Evolutionary conservation across 202 grass and related monocot species (phyloP).

Genomic region (Panicum hallii): DNA sequence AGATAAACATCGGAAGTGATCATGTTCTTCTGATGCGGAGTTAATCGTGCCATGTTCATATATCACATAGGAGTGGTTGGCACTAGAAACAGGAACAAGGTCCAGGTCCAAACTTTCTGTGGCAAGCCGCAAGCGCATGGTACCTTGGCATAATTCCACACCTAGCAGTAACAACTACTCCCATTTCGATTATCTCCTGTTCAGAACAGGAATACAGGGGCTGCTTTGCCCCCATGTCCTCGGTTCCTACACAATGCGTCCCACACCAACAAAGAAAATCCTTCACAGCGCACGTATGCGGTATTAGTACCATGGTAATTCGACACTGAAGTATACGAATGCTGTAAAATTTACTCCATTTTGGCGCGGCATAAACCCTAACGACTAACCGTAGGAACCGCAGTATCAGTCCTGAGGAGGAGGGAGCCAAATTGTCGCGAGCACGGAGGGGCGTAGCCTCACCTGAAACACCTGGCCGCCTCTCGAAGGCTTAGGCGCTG

Average conservation of each 20-base stretch:
- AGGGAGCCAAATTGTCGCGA: no score
- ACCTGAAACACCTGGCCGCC: neutral
- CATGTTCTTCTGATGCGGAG: neutral
- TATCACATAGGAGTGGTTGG: neutral
- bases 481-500: neutral
- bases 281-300: neutral
- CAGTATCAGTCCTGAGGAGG: neutral
- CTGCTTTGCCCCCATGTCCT: neutral
- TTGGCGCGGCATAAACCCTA: slow-evolving; percentile 5
- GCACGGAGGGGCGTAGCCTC: neutral
- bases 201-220: neutral
- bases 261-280: neutral
- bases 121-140: neutral
- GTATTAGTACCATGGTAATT: neutral
- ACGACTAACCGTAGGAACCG: neutral
- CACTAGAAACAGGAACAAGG: neutral
- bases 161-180: neutral
- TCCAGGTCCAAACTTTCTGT: neutral
- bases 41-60: neutral
- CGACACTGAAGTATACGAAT: neutral
- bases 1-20: neutral
- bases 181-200: neutral
- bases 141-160: neutral
- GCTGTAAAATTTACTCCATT: neutral
- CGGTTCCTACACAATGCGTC: neutral